phyloP scores from a whole-genome alignment of 2,329 filamentous ascomycete genomes.

The Penicillium sp. region DNA sequence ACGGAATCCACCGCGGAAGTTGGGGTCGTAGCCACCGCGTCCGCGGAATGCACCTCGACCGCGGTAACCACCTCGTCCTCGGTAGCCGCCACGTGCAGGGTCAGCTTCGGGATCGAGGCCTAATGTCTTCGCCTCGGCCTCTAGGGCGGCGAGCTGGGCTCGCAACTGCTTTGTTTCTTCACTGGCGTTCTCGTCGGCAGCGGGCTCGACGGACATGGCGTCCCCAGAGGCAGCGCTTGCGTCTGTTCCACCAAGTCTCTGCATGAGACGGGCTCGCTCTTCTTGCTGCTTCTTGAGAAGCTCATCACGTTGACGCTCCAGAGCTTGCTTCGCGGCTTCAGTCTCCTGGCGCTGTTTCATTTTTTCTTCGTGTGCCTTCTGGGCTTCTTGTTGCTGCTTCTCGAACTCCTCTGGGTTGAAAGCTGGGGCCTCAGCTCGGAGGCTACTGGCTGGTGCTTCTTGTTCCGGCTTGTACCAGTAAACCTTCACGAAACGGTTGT shows the following conservation, averaged over 20 bases:
- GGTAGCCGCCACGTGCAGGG: constrained; percentile 33
- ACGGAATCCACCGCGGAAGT: constrained; percentile 42
- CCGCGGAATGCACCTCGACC: constrained; percentile 45
- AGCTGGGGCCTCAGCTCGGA: constrained; percentile 43
- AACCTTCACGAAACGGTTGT: constrained; percentile 65
- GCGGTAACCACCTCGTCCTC: constrained; percentile 39
- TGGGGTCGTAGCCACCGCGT: constrained; percentile 42
- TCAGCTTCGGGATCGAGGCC: constrained; percentile 50
- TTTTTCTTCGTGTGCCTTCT: constrained; percentile 58
- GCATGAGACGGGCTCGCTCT: constrained; percentile 53
- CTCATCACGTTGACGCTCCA: constrained; percentile 55
- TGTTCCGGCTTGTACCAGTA: constrained; percentile 59
- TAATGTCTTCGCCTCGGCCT: constrained; percentile 56
- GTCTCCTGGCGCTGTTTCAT: constrained; percentile 54
- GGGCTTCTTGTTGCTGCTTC: constrained; percentile 57
- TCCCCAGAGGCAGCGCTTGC: constrained; percentile 29
- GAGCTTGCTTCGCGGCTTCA: constrained; percentile 51
- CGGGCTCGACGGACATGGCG: constrained; percentile 20
- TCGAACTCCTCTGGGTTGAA: constrained; percentile 57
- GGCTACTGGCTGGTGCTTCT: constrained; percentile 30
- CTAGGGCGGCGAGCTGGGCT: constrained; percentile 56
- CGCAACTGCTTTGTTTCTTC: constrained; percentile 56
- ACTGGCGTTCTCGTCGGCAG: constrained; percentile 39
- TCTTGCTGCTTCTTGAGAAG: constrained; percentile 57
- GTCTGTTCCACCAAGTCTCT: constrained; percentile 48